Conservation (phyloP, 2,329 filamentous ascomycete species). For the Hortaea werneckii region DNA sequence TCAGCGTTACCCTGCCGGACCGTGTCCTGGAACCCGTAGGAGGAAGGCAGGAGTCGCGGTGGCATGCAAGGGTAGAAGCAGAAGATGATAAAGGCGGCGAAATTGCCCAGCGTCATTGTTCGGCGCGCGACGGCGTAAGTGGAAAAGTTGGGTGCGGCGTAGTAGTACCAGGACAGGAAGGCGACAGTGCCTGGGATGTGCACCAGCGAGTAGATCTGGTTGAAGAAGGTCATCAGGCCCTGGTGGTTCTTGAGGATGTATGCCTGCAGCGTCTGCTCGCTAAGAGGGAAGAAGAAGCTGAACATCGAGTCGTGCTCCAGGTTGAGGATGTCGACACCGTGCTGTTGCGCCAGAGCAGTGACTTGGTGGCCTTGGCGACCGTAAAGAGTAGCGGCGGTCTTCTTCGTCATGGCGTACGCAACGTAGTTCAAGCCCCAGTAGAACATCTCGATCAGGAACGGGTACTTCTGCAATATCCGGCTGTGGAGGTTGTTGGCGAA, state of each 20-base stretch:
- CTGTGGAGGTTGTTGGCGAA: slow-evolving; percentile 52
- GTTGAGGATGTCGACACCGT: slow-evolving; percentile 46
- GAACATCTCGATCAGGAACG: slow-evolving; percentile 64
- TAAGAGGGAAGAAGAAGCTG: slow-evolving; percentile 43
- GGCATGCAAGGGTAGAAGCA: slow-evolving; percentile 46
- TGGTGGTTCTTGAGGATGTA: slow-evolving; percentile 49
- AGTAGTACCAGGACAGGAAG: slow-evolving; percentile 56
- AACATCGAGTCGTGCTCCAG: slow-evolving; percentile 44
- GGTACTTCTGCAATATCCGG: slow-evolving; percentile 55
- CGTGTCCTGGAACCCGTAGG: slow-evolving; percentile 38
- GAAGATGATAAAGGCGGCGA: slow-evolving; percentile 43
- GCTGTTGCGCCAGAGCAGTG: slow-evolving; percentile 46
- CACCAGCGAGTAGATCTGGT: slow-evolving; percentile 50
- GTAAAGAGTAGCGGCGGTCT: slow-evolving; percentile 17
- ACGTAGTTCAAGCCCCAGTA: slow-evolving; percentile 59
- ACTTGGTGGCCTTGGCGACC: slow-evolving; percentile 35
- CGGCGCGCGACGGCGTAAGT: slow-evolving; percentile 35
- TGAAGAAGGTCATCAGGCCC: slow-evolving; percentile 44
- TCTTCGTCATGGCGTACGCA: slow-evolving; percentile 50
- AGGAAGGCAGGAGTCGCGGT: slow-evolving; percentile 35
- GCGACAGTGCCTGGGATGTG: slow-evolving; percentile 52
- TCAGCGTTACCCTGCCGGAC: slow-evolving; percentile 38
- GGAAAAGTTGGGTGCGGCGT: slow-evolving; percentile 42
- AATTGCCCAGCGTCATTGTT: slow-evolving; percentile 42
- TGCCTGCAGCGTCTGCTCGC: slow-evolving; percentile 44